Evolutionary conservation across 2,329 filamentous ascomycete genomes (phyloP).

Genomic region (Colletotrichum paranaense): DNA sequence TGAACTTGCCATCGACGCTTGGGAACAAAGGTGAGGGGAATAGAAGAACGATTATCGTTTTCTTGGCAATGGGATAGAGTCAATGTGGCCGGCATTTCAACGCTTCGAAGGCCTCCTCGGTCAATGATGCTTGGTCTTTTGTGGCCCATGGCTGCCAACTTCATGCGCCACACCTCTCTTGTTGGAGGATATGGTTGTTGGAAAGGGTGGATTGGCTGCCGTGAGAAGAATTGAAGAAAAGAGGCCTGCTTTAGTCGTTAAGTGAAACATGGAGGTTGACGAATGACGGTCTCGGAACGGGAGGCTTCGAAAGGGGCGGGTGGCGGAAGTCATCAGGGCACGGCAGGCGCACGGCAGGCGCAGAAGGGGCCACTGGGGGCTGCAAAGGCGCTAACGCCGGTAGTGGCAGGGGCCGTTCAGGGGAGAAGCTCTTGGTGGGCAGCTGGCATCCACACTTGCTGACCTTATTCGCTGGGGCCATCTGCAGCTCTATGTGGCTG

Average conservation of each 20-base stretch:
- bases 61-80: not conserved
- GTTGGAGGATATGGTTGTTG: not conserved
- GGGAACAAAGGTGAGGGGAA: not conserved
- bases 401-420: constrained; percentile 8
- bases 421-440: not conserved
- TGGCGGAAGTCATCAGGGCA: constrained; percentile 22
- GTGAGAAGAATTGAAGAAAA: not conserved
- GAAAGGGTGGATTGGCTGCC: constrained; percentile 2
- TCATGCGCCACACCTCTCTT: constrained; percentile 11
- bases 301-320: not conserved
- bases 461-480: not conserved
- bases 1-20: not conserved
- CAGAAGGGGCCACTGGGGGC: not conserved
- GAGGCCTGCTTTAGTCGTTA: not conserved
- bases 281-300: constrained; percentile 16
- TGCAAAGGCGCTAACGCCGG: not conserved
- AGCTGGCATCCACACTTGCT: not conserved
- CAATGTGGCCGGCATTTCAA: not conserved
- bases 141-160: not conserved
- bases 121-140: not conserved
- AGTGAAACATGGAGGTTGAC: constrained; percentile 25
- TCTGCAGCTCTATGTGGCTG: not conserved
- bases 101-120: not conserved
- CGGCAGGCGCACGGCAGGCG: constrained; percentile 10
- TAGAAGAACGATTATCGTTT: not conserved